phyloP scores from a whole-genome alignment of 257 asterid species.

The Euphrasia confusa region DNA sequence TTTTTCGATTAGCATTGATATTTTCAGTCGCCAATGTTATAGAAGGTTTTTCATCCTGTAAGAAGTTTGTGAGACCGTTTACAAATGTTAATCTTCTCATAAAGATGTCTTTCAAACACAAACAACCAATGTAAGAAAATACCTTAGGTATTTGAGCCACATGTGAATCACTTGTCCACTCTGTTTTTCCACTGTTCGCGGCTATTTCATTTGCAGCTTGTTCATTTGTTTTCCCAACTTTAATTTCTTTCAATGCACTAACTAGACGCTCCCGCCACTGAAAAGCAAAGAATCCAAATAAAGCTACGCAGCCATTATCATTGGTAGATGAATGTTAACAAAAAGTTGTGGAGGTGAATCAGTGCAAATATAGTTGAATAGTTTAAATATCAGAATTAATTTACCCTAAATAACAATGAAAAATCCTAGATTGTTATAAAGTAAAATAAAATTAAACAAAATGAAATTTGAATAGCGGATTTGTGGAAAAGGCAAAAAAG shows the following conservation, averaged over 20 bases:
- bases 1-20: slow-evolving; percentile 50
- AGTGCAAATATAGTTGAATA: neutral
- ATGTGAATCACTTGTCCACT: slow-evolving; percentile 34
- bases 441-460: neutral
- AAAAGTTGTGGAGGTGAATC: neutral
- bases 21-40: slow-evolving; percentile 32
- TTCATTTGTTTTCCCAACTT: slow-evolving; percentile 47
- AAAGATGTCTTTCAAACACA: slow-evolving; percentile 23
- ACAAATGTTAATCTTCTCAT: slow-evolving; percentile 8
- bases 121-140: slow-evolving; percentile 25
- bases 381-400: neutral
- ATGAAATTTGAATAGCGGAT: neutral
- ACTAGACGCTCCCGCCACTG: slow-evolving; percentile 91
- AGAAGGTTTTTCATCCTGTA: slow-evolving; percentile 65
- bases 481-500: slow-evolving; percentile 4
- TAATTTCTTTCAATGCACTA: slow-evolving; percentile 61
- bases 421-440: slow-evolving; percentile 3
- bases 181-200: slow-evolving; percentile 44
- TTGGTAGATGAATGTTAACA: slow-evolving; percentile 1
- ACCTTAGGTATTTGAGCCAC: slow-evolving; percentile 40
- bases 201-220: slow-evolving; percentile 30
- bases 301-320: slow-evolving; percentile 9
- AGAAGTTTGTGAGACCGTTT: slow-evolving; percentile 27
- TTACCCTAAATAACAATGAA: neutral
- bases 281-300: slow-evolving; percentile 22